phyloP scores from a whole-genome alignment of 129 eudicot genomes.

The Kitagawia praeruptora region DNA sequence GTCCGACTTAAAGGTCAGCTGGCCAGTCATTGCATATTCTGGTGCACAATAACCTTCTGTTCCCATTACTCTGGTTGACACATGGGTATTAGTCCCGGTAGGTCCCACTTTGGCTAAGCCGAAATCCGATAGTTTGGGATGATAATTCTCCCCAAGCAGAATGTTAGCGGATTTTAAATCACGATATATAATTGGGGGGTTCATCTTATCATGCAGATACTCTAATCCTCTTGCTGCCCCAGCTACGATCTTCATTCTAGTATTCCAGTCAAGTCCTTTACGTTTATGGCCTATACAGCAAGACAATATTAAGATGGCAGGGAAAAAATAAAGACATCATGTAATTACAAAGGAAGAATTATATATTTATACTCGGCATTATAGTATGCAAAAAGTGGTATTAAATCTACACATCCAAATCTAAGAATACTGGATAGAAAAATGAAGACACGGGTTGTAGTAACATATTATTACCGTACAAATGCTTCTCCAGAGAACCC shows the following conservation, averaged over 20 bases:
- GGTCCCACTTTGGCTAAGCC: slow-evolving; percentile 49
- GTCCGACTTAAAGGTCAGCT: slow-evolving; percentile 36
- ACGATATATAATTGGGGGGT: slow-evolving; percentile 47
- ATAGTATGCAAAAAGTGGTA: not conserved
- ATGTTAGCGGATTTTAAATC: slow-evolving; percentile 22
- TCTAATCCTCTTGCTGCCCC: slow-evolving; percentile 54
- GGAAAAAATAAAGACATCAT: not conserved
- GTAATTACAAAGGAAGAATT: not conserved
- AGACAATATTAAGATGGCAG: not conserved
- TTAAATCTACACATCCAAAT: not conserved
- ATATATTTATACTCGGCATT: not conserved
- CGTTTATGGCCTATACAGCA: slow-evolving; percentile 15
- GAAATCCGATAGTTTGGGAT: slow-evolving; percentile 33
- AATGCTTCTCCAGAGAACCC: slow-evolving; percentile 45
- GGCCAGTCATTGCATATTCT: slow-evolving; percentile 45
- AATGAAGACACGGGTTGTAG: not conserved
- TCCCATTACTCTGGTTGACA: slow-evolving; percentile 49
- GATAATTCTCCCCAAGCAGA: slow-evolving; percentile 17
- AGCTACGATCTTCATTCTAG: slow-evolving; percentile 57
- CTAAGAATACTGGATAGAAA: not conserved
- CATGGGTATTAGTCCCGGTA: slow-evolving; percentile 38
- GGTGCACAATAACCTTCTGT: slow-evolving; percentile 27
- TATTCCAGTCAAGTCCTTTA: slow-evolving; percentile 39
- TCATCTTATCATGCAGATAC: slow-evolving; percentile 48
- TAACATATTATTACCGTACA: slow-evolving; percentile 29